A percentile compares a stretch with the other conserved stretches of the same genome.
phyloP scores from a whole-genome alignment of 2,329 filamentous ascomycete species.

The Colletotrichum orchidophilum region DNA sequence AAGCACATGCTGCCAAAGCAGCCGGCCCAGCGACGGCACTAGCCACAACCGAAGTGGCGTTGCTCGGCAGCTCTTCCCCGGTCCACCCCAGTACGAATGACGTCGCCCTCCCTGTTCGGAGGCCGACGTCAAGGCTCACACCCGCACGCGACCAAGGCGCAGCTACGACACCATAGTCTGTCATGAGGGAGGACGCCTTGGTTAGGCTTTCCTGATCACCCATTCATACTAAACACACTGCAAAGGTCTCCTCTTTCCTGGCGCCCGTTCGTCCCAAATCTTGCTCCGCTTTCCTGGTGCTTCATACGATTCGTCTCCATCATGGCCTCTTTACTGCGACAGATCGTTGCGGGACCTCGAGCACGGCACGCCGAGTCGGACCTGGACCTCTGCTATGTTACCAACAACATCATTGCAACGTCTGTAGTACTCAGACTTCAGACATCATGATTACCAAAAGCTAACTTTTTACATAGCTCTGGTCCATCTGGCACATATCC shows the following conservation, averaged over 20 bases:
- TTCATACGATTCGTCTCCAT: constrained; percentile 10
- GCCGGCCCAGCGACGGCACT: not conserved
- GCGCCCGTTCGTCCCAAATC: not conserved
- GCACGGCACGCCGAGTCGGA: constrained; percentile 86
- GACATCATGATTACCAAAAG: constrained; percentile 42
- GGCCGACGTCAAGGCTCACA: constrained; percentile 25
- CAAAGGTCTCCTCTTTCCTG: constrained; percentile 6
- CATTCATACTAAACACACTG: constrained; percentile 24
- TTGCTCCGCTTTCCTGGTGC: constrained; percentile 23
- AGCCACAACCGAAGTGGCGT: constrained; percentile 32
- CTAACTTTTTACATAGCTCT: constrained; percentile 67
- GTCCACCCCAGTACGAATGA: constrained; percentile 30
- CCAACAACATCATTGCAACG: constrained; percentile 77
- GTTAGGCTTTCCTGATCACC: not conserved
- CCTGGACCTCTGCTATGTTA: constrained; percentile 95
- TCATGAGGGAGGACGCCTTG: constrained; percentile 17
- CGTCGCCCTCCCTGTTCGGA: constrained; percentile 12
- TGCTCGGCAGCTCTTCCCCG: not conserved
- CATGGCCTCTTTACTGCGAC: constrained; percentile 83
- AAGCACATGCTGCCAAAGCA: constrained; percentile 29
- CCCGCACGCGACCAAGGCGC: constrained; percentile 27
- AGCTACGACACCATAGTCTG: not conserved
- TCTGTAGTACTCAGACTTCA: constrained; percentile 44
- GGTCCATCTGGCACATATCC: constrained; percentile 91
- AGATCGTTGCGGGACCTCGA: constrained; percentile 90